Conservation (phyloP, 148 eudicot species). For the Polygonum maritimum region DNA sequence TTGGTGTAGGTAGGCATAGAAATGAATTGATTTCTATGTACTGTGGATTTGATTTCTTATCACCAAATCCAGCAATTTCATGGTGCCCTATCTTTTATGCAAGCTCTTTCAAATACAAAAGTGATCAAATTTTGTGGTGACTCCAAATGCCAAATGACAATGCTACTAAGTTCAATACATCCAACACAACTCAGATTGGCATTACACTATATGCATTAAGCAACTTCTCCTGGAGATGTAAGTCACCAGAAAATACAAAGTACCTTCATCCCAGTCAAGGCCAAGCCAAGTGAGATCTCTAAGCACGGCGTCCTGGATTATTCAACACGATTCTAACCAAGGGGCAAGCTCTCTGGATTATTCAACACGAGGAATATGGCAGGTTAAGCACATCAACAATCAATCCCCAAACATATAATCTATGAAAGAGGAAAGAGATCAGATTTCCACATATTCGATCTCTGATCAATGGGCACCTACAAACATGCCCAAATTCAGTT, state of each 20-base stretch:
- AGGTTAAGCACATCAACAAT: too few relatives aligned
- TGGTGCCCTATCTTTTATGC: not conserved
- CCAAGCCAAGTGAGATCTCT: slow-evolving; percentile 95
- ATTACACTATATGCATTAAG: not conserved
- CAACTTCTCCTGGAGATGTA: too few relatives aligned
- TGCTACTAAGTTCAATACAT: not conserved
- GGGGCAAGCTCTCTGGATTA: slow-evolving; percentile 61
- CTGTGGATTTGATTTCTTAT: not conserved
- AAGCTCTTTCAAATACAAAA: not conserved
- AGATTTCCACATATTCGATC: too few relatives aligned
- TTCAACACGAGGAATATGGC: slow-evolving; percentile 7
- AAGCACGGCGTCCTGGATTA: slow-evolving; percentile 48
- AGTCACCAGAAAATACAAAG: too few relatives aligned
- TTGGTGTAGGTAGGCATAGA: not conserved
- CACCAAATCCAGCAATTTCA: too few relatives aligned
- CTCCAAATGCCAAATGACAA: slow-evolving; percentile 1
- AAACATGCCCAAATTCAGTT: not conserved
- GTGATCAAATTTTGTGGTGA: not conserved
- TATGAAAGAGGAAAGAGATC: not conserved
- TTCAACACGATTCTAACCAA: too few relatives aligned
- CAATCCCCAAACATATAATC: too few relatives aligned
- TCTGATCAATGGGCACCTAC: not conserved
- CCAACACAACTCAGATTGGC: not conserved
- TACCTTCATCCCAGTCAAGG: too few relatives aligned
- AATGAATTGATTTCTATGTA: not conserved